A percentile compares a stretch with the other conserved stretches of the same genome.
Conservation (phyloP, 495 filamentous ascomycete species). For the Penicillium parvum region DNA sequence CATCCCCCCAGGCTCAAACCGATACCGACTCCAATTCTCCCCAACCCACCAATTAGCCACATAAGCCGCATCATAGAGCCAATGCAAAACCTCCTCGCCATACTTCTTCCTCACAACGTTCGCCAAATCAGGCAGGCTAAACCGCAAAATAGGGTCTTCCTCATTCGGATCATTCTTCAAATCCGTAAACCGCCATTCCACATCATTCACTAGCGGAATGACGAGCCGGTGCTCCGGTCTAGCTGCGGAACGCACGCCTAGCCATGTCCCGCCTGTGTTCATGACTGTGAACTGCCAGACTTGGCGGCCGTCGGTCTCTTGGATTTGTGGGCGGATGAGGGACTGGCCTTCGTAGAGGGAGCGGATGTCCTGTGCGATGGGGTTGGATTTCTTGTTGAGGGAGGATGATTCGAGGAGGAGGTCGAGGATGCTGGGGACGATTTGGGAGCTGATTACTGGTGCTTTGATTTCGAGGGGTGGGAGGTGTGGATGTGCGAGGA, state of each 20-base stretch:
- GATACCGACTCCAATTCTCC: conserved; percentile 33
- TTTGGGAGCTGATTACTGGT: conserved; percentile 25
- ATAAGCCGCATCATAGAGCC: conserved; percentile 42
- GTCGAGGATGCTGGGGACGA: conserved; percentile 38
- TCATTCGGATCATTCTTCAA: conserved; percentile 40
- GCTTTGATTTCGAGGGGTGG: conserved; percentile 29
- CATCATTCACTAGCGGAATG: conserved; percentile 41
- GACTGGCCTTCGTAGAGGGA: conserved; percentile 48
- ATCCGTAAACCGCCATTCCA: conserved; percentile 45
- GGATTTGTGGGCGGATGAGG: conserved; percentile 36
- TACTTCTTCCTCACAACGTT: conserved; percentile 26
- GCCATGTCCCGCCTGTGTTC: conserved; percentile 47
- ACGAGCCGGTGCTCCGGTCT: conserved; percentile 40
- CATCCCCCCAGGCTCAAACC: not conserved
- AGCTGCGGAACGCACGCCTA: conserved; percentile 41
- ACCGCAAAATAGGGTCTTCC: conserved; percentile 29
- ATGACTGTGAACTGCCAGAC: conserved; percentile 50
- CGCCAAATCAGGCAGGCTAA: conserved; percentile 33
- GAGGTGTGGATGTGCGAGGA: conserved; percentile 36
- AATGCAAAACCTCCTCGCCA: conserved; percentile 35
- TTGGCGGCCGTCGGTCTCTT: conserved; percentile 31
- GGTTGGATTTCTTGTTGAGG: conserved; percentile 23
- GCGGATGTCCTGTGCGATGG: conserved; percentile 36
- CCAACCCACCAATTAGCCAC: conserved; percentile 42
- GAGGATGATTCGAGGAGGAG: conserved; percentile 35